phyloP scores from a whole-genome alignment of 1,284 basidiomycete genomes.

The Pascua guehoae region DNA sequence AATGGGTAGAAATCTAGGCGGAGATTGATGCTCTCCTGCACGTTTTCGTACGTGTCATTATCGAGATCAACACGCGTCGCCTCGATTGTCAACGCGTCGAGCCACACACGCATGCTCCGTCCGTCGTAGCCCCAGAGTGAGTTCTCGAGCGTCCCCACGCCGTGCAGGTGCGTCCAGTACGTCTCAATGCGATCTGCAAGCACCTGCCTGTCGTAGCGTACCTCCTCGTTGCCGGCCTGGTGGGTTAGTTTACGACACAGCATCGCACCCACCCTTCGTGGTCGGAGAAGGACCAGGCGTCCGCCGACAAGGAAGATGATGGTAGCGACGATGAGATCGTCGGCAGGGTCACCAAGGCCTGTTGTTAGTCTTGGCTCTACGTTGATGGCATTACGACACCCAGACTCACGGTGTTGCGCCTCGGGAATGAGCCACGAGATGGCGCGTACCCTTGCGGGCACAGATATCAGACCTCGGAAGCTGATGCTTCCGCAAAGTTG shows the following conservation, averaged over 20 bases:
- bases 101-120: conserved; percentile 81
- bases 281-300: conserved; percentile 79
- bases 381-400: conserved; percentile 55
- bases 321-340: conserved; percentile 89
- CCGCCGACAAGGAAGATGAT: conserved; percentile 96
- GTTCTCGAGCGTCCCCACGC: conserved; percentile 89
- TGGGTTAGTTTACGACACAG: too few species aligned
- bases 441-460: conserved; percentile 79
- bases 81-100: conserved; percentile 90
- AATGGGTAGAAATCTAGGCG: conserved; percentile 91
- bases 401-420: conserved; percentile 62
- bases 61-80: conserved; percentile 51
- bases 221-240: conserved; percentile 74
- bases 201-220: conserved; percentile 93
- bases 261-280: conserved; percentile 55
- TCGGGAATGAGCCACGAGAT: conserved; percentile 96
- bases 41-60: conserved; percentile 58
- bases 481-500: conserved; percentile 92
- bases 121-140: conserved; percentile 98
- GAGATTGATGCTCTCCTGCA: conserved; percentile 89
- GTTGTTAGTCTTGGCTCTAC: background rate
- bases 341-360: conserved; percentile 90
- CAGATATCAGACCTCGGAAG: conserved; percentile 84
- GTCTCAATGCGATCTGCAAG: conserved; percentile 94
- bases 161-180: conserved; percentile 95